Evolutionary conservation across 768 basidiomycete genomes (phyloP), one percentile per base, ranked within the genome.

Genomic region (Trametes cinnabarina): DNA sequence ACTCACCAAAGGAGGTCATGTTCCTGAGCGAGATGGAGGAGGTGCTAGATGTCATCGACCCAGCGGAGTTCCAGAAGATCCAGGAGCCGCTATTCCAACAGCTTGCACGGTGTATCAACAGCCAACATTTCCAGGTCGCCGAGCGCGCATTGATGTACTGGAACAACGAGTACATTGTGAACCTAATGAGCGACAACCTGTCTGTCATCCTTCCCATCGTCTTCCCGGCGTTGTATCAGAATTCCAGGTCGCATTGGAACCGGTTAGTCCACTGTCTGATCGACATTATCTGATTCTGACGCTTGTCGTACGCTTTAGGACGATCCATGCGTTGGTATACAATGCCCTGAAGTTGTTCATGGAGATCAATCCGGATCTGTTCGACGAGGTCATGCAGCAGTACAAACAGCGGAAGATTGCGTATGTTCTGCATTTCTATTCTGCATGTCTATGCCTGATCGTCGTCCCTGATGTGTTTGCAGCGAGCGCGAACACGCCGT

Each of bases 101-200:
- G 72, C 82, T 99, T 26, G 88, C 95, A 32, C 83, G 93, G 60
- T 99, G 97, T 76, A 94, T 99, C 83, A 97, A 96, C 71, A 94
- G 92, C 68, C 97, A 98, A 72, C 97, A 99, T 74, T 99, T 99
- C 84, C 97, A 99, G 75, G 96, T 99, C 28, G 96, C 97, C 6
- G 97, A 99, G 73, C 85, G 97, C 41, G 96, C 96, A 3, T 74
- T 99, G 58, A 82, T 97, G 65, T 98, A 97, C 73, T 99, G 97
- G 97, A 98, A 98, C 77, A 98, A 98, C 76, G 97, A 98, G 76
- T 99, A 98, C 75, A 95, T 98, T 64, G 92, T 99, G 66, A 99
- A 97, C 73, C 83, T 99, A 51, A 98, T 99, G 93, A 92, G 93
- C 72, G 94, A 98, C 68, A 98, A 98, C 71, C 81, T 98, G 62